Base-by-base conservation (phyloP, 305 asterid species). In the Rubia balearica region DNA sequence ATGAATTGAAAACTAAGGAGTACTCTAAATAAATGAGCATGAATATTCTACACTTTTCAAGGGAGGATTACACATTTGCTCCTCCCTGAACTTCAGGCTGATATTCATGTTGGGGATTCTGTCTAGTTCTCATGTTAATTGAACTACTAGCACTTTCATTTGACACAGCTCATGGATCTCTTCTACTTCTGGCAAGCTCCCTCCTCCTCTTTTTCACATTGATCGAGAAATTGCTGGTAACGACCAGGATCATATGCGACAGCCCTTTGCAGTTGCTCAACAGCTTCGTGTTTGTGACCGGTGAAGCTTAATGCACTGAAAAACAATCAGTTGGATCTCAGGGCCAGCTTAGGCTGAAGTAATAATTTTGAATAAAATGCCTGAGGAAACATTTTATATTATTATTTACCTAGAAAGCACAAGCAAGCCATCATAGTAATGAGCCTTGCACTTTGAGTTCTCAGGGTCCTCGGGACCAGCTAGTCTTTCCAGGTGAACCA, bases 401-500 rank as follows among this genome's bases (percentile, higher is more conserved):
- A 1, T 68, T 8, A 61, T 36, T 27, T 81, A 93, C 96, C 91
- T 85, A 66, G 96, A 84, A 64, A 89, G 87, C 59, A 93, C 64
- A 21, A 88, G 65, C 73, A 93, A 71, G 55, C 89, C 88, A 5
- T 91, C 98, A 45, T 87, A 91, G 84, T 88, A 93, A 81, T 85
- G 97, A 40, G 85, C 85, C 84, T 82, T 88, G 85, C 80, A 77
- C 78, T 77, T 90, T 69, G 86, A 30, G 82, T 89, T 88, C 77
- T 51, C 78, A 7, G 98, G 97, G 79, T 88, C 97, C 75, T 90
- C 79, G 74, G 87, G 65, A 73, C 73, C 68, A 77, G 84, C 85
- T 78, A 92, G 79, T 84, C 91, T 85, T 81, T 86, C 93, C 36
- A 92, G 87, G 82, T 92, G 95, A 63, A 43, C 51, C 65, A 90